Base-by-base conservation (phyloP, 805 yeast genomes). In the Ogataea henricii region DNA sequence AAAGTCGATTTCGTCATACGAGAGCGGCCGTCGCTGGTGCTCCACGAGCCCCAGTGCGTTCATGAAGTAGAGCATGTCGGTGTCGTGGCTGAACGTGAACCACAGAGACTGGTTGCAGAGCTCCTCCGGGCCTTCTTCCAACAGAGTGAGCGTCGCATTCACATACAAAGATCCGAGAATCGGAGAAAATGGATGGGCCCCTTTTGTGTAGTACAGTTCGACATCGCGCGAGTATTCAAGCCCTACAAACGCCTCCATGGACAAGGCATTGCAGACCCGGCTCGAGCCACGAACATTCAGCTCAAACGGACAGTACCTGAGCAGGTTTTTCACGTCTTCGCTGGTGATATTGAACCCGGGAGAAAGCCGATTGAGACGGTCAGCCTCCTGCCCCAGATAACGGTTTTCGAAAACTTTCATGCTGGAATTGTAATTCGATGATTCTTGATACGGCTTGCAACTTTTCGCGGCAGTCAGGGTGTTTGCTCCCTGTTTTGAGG, bases 81-180 rank as follows among this genome's bases (percentile, higher is more conserved):
- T 77, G 62, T 89, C 96, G 60, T 89, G 96, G 13, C 88, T 74
- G 70, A 87, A 84, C 54, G 82, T 85, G 55, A 86, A 72, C 73
- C 84, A 83, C 40, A 86, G 70, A 64, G 78, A 51, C 37, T 58
- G 55, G 5, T 48, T 38, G 7, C 45, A 29, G n/a, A 34, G 40
- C 10, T 45, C 33, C 33, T 54, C 54, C 3, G 57, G 54, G 33
- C 59, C 52, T 42, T 64, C 58, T 33, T 61, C 57, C 40, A 63
- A 49, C 8, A 62, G 51, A 3, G 51, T 50, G 34, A 62, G 45
- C 16, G 78, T 74, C 10, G 71, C 65, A 56, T 79, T 83, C 9
- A 79, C 73, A 66, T 78, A 77, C 7, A 82, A 80, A 1, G 83
- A 75, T 1, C 92, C 94, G 32, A 82, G 72, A 2, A 82, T 75